phyloP scores from a whole-genome alignment of 1,284 basidiomycete genomes.

The Caloboletus firmus region DNA sequence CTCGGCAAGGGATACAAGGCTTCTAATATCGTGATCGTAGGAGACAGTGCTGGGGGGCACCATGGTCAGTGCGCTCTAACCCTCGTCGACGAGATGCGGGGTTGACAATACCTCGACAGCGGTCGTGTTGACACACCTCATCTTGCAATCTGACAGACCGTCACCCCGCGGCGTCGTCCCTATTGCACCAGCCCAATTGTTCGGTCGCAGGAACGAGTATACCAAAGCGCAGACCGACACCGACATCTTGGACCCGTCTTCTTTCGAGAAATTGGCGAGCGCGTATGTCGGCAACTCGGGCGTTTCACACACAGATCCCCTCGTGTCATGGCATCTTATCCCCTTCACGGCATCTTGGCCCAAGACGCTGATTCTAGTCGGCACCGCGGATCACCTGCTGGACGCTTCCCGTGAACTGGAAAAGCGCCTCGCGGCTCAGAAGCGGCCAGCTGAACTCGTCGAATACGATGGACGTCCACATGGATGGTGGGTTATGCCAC shows the following conservation, averaged over 20 bases:
- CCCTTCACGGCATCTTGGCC: constrained; percentile 23
- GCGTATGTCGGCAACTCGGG: constrained; percentile 19
- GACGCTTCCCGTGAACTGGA: constrained; percentile 10
- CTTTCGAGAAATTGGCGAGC: fast-evolving
- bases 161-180: constrained; percentile 10
- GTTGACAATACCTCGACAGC: constrained; percentile 13
- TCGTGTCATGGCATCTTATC: constrained; percentile 21
- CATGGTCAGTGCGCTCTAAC: constrained; percentile 12
- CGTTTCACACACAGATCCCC: constrained; percentile 11
- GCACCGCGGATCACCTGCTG: constrained; percentile 19
- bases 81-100: too few species aligned
- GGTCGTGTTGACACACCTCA: constrained; percentile 26
- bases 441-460: constrained; percentile 21
- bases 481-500: constrained; percentile 20
- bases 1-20: constrained; percentile 22
- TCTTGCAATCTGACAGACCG: constrained; percentile 7
- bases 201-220: not conserved
- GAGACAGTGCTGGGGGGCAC: constrained; percentile 31
- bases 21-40: constrained; percentile 21
- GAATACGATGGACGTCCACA: constrained; percentile 30
- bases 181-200: constrained; percentile 12
- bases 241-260: constrained; percentile 7
- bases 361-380: constrained; percentile 27
- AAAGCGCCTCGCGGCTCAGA: constrained; percentile 1
- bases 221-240: not conserved